phyloP scores from a whole-genome alignment of 768 basidiomycete genomes.

The Psilocybe sp. region DNA sequence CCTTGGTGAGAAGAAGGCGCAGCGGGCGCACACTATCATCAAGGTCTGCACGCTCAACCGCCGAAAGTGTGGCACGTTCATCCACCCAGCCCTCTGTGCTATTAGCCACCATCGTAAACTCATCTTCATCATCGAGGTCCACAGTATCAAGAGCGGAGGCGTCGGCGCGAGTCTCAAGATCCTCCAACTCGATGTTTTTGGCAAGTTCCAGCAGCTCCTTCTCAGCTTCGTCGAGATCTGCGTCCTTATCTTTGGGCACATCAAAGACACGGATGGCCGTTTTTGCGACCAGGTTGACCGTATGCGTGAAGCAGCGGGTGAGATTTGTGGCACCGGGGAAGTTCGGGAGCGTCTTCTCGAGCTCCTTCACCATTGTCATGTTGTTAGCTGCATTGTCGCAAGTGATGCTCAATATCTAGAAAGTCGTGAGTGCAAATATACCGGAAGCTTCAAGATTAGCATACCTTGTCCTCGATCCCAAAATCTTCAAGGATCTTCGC shows the following conservation, averaged over 20 bases:
- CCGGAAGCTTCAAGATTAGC: too few relatives aligned
- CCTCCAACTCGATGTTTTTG: constrained; percentile 5
- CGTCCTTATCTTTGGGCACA: not conserved
- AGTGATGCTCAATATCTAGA: constrained; percentile 16
- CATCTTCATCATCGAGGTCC: not conserved
- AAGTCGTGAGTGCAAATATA: not conserved
- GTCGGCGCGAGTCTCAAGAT: constrained; percentile 25
- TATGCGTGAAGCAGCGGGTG: not conserved
- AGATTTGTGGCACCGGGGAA: not conserved
- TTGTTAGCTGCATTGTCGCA: constrained; percentile 27
- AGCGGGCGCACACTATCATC: constrained; percentile 19
- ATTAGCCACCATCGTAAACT: not conserved
- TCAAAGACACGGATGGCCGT: not conserved
- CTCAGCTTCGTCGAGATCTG: constrained; percentile 4
- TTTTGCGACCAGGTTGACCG: not conserved
- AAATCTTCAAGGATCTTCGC: too few relatives aligned
- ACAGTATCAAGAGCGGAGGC: too few relatives aligned
- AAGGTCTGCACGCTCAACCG: constrained; percentile 16
- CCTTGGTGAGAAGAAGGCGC: constrained; percentile 26
- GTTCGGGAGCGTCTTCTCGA: not conserved
- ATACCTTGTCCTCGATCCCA: too few relatives aligned
- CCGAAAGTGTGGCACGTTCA: constrained; percentile 1
- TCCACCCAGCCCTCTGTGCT: not conserved
- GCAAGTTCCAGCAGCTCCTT: constrained; percentile 13
- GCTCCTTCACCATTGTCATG: not conserved